phyloP scores from a whole-genome alignment of 2,329 filamentous ascomycete species.

The Ophiostoma ulmi region DNA sequence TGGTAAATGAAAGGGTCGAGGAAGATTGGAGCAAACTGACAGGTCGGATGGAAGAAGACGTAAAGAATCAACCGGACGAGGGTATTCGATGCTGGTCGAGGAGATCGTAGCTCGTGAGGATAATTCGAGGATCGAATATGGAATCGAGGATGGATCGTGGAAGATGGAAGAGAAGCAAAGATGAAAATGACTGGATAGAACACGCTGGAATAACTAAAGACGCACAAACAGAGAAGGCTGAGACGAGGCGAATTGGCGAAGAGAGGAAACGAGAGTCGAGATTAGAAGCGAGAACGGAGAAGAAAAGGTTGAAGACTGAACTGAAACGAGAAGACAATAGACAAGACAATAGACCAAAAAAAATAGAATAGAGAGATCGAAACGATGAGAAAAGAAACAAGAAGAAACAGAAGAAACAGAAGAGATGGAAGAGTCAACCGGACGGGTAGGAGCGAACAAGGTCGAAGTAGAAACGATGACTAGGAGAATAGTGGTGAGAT shows the following conservation, averaged over 20 bases:
- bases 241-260: neutral
- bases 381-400: neutral
- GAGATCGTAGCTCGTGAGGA: neutral
- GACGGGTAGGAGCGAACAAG: neutral
- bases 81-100: neutral
- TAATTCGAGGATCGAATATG: neutral
- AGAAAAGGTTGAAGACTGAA: neutral
- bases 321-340: neutral
- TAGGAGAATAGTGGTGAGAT: neutral
- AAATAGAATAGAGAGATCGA: no score
- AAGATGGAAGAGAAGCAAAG: neutral
- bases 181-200: neutral
- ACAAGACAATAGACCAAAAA: neutral
- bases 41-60: neutral
- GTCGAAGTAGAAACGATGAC: slow-evolving; percentile 2
- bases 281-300: neutral
- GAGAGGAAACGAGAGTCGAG: slow-evolving; percentile 9
- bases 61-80: neutral
- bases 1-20: neutral
- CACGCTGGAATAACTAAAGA: neutral
- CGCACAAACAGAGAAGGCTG: neutral
- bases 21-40: slow-evolving; percentile 10
- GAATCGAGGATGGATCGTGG: neutral
- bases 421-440: neutral
- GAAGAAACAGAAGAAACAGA: neutral